phyloP scores from a whole-genome alignment of 805 yeast species.

The Wickerhamiella sergipiensis region DNA sequence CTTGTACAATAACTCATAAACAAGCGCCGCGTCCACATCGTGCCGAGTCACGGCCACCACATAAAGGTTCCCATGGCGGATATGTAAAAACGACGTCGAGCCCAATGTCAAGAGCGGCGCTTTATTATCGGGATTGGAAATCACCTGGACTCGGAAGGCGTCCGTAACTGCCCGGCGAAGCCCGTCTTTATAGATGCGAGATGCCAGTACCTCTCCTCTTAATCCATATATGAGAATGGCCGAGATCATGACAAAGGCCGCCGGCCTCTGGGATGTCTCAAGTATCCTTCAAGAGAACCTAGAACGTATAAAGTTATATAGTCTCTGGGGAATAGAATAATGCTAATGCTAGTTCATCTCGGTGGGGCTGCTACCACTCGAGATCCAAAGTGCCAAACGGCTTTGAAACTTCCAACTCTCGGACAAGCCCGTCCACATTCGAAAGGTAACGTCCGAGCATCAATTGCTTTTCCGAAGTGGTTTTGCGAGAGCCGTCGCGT shows the following conservation, averaged over 20 bases:
- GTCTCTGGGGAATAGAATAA: background rate
- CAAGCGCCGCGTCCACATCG: constrained; percentile 69
- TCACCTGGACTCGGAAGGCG: constrained; percentile 85
- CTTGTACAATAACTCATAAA: constrained; percentile 65
- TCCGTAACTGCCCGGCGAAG: constrained; percentile 70
- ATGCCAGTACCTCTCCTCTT: constrained; percentile 73
- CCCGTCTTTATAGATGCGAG: constrained; percentile 60
- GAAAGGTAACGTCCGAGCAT: constrained; percentile 31
- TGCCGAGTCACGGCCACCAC: constrained; percentile 80
- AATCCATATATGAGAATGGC: constrained; percentile 68
- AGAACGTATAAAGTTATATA: too few species aligned
- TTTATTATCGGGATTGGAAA: constrained; percentile 46
- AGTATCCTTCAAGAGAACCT: too few species aligned
- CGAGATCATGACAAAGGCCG: constrained; percentile 44
- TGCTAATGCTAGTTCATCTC: background rate
- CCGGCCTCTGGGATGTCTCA: too few species aligned
- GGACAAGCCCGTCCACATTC: constrained; percentile 34
- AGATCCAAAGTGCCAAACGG: constrained; percentile 38
- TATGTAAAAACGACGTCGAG: constrained; percentile 79
- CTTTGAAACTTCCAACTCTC: constrained; percentile 32
- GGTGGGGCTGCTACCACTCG: constrained; percentile 38
- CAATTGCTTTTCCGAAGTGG: constrained; percentile 33
- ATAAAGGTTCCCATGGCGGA: constrained; percentile 51
- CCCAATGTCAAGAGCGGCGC: constrained; percentile 77
- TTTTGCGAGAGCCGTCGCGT: constrained; percentile 22